Percentiles rank a stretch among this genome's conserved stretches.
Conservation (phyloP, 108 stramenopile genomes). For the Cyclostephanos tholiformis region DNA sequence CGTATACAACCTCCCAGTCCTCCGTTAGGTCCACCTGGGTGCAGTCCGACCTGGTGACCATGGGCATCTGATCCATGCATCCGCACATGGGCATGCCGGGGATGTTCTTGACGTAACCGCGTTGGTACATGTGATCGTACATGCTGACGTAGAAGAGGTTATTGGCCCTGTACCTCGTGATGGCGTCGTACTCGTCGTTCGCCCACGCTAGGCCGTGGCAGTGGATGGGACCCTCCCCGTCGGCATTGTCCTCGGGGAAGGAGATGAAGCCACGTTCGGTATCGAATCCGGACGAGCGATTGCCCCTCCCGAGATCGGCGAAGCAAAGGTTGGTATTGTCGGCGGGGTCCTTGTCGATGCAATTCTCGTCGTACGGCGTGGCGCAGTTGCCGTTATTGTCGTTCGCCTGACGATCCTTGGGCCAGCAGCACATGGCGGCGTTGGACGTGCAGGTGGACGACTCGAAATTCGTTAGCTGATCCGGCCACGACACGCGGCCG, state of each 20-base stretch:
- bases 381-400: constrained; percentile 41
- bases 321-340: constrained; percentile 63
- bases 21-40: constrained; percentile 41
- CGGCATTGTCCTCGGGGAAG: constrained; percentile 40
- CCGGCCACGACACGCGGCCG: constrained; percentile 26
- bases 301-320: constrained; percentile 26
- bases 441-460: constrained; percentile 16
- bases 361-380: constrained; percentile 45
- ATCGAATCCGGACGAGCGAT: constrained; percentile 11
- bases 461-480: constrained; percentile 29
- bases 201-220: constrained; percentile 66
- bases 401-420: constrained; percentile 40
- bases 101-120: constrained; percentile 46
- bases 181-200: constrained; percentile 31
- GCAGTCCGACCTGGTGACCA: constrained; percentile 49
- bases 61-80: constrained; percentile 46
- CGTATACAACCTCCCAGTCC: constrained; percentile 33
- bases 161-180: constrained; percentile 46
- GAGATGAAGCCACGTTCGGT: constrained; percentile 10
- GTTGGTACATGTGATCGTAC: constrained; percentile 61
- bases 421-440: constrained; percentile 47
- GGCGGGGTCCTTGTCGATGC: constrained; percentile 52
- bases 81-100: constrained; percentile 44
- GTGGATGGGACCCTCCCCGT: constrained; percentile 51
- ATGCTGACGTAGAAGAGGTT: constrained; percentile 58